These are phyloP conservation scores for Chenopodium formosanum DNA, from an alignment of 148 eudicot genomes.

Conservation along the genomic window DNA sequence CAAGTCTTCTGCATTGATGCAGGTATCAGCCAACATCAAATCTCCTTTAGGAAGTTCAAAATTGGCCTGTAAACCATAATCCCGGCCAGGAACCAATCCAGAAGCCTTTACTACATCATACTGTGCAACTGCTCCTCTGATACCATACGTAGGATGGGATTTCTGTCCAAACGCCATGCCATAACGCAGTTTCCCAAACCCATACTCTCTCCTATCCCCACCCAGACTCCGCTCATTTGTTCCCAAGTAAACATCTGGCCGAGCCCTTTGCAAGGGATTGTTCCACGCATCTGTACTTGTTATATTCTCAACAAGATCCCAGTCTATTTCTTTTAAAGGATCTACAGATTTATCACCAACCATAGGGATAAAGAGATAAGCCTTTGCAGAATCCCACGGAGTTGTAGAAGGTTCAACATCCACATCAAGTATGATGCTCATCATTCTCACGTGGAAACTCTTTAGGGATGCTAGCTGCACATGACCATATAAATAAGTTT, in stretches of 20 bases:
- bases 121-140: conserved; percentile 96
- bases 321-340: conserved; percentile 67
- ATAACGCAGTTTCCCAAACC: conserved; percentile 85
- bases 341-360: conserved; percentile 50
- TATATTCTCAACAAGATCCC: conserved; percentile 64
- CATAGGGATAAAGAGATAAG: conserved; percentile 85
- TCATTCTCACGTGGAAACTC: conserved; percentile 95
- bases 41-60: conserved; percentile 45
- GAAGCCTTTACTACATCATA: conserved; percentile 90
- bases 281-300: conserved; percentile 70
- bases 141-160: conserved; percentile 92
- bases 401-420: conserved; percentile 97
- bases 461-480: conserved; percentile 79
- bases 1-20: conserved; percentile 56
- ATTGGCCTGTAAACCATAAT: conserved; percentile 20
- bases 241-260: conserved; percentile 98
- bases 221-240: conserved; percentile 94
- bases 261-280: conserved; percentile 94
- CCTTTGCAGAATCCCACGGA: conserved; percentile 99
- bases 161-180: conserved; percentile 94
- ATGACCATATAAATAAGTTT: conserved; percentile 14
- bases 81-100: conserved; percentile 78
- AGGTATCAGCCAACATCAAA: conserved; percentile 83
- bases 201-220: conserved; percentile 96
- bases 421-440: conserved; percentile 95